Conservation (phyloP, 306 rosid species). For the apple (Malus domestica) region ASM211411v1 NC_041800.1:27963733-27964232, state of each 20-base stretch:
- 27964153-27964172: neutral
- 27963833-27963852: too few species aligned
- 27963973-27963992: neutral
- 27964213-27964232: constrained; percentile 2
- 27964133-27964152: neutral
- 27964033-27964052: neutral
- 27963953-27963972: neutral
- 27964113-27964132: neutral
- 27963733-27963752: neutral
- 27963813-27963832: neutral
- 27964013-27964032: neutral
- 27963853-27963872: too few species aligned
- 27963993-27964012: neutral
- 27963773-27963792: neutral
- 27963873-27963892: too few species aligned
- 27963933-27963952: too few species aligned
- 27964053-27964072: neutral
- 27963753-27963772: neutral
- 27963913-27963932: too few species aligned
- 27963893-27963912: too few species aligned
- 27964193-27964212: neutral
- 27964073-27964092: neutral
- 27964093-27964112: neutral
- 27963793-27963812: neutral
- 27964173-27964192: neutral